Percentiles rank a stretch among this genome's conserved stretches.
These are phyloP conservation scores for Aristolochia fimbriata DNA, from an alignment of 164 flowering plant species.

Conservation along the genomic window DNA sequence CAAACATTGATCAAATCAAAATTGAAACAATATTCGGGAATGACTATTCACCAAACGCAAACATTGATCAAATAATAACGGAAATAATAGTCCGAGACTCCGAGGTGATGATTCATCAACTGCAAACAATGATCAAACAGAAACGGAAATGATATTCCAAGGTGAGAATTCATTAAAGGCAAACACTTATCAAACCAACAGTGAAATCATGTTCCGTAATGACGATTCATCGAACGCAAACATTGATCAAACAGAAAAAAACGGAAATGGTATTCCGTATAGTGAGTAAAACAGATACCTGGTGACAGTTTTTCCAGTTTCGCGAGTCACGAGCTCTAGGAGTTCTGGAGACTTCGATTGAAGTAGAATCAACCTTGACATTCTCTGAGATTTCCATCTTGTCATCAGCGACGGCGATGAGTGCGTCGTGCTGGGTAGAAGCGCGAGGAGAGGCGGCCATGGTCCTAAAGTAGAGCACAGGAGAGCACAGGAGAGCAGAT, in stretches of 20 bases:
- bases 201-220: neutral
- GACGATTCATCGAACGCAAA: too few relatives aligned
- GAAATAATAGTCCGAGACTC: too few relatives aligned
- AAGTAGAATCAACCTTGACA: neutral
- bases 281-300: neutral
- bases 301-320: neutral
- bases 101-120: too few relatives aligned
- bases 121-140: too few relatives aligned
- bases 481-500: neutral
- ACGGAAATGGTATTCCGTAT: neutral
- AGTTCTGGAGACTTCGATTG: neutral
- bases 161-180: too few relatives aligned
- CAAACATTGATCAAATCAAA: too few relatives aligned
- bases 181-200: too few relatives aligned
- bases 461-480: neutral
- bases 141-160: too few relatives aligned
- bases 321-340: neutral
- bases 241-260: too few relatives aligned
- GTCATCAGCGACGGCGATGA: too few relatives aligned
- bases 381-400: neutral
- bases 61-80: neutral
- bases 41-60: neutral
- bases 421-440: neutral
- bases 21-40: too few relatives aligned
- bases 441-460: conserved; percentile 1